Conservation (phyloP, 768 basidiomycete species). For the Hysterangium stoloniferum region DNA sequence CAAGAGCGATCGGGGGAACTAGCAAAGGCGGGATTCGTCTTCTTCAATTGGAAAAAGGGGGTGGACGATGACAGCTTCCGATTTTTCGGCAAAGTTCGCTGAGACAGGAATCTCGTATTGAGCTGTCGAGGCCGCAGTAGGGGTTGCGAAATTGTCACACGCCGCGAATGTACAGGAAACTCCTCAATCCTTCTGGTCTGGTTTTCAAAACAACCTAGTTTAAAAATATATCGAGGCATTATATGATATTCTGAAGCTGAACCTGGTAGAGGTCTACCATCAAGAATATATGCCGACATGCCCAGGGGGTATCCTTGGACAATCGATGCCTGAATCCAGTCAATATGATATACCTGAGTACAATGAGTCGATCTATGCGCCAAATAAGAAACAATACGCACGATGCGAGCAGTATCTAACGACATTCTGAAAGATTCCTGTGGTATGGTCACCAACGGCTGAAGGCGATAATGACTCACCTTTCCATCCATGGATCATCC, state of each 20-base stretch:
- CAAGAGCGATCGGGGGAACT: too few species aligned
- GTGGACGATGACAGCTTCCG: too few species aligned
- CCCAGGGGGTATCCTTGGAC: neutral
- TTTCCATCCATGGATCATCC: conserved; percentile 9
- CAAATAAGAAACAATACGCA: neutral
- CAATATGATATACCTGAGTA: conserved; percentile 8
- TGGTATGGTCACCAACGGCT: neutral
- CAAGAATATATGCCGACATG: conserved; percentile 3
- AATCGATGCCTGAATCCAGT: conserved; percentile 6
- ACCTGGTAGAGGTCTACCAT: neutral
- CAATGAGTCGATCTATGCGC: neutral
- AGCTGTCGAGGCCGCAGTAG: neutral
- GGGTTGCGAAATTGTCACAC: neutral
- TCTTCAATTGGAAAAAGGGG: too few species aligned
- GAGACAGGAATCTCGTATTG: neutral
- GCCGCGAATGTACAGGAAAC: neutral
- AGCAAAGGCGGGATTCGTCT: too few species aligned
- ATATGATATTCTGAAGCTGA: neutral
- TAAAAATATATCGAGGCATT: neutral
- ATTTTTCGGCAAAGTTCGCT: too few species aligned
- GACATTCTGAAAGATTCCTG: neutral
- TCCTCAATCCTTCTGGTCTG: neutral
- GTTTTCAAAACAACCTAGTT: too few species aligned
- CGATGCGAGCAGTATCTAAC: neutral
- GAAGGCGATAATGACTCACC: conserved; percentile 1